Base-by-base conservation (phyloP, 768 basidiomycete species). In the Russula emetica region DNA sequence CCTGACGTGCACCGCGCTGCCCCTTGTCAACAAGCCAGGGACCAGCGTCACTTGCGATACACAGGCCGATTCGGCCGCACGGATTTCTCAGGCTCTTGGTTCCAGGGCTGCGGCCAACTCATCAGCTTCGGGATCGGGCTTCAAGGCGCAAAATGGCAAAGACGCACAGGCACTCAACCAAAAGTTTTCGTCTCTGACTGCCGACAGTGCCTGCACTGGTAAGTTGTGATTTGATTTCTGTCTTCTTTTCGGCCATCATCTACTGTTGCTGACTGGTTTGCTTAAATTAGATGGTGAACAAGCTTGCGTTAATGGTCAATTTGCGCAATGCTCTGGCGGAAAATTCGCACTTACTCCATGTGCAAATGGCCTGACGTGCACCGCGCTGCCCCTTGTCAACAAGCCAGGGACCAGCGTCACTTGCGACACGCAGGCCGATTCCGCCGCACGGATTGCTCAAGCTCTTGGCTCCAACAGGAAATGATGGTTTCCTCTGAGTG, bases 301-400 rank as follows among this genome's bases (percentile, higher is more conserved):
- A 36, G 79, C 75, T 5, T 80, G 79, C 61, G 70, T 80, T 26
- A 38, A 67, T 16, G 70, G 72, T n/a, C 59, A 67, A 1, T 78
- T 80, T 57, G 78, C 77, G 13, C 78, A 80, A 54, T 81, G 80
- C 67, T 66, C 71, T 34, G 68, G 65, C 38, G 75, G 74, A 49
- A 71, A 72, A 52, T 81, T 77, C 67, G 64, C 63, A 1, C 34
- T 72, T 11, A 73, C 75, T 0, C 38, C 63, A 6, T 81, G 80
- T 10, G 66, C 61, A 11, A 71, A 73, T 10, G 32, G 32, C 30
- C 60, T 64, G 1, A 53, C 40, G 20, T 81, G 80, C 70, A 70
- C 72, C 30, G 80, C 78, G 2, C 74, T 80, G 26, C 79, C 79
- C 1, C 74, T 80, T 34, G 76, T 78, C 13, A 78, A 78, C 65